These are phyloP conservation scores for Zymoseptoria tritici DNA, from an alignment of 2,329 filamentous ascomycete genomes.

Conservation along the genomic window DNA sequence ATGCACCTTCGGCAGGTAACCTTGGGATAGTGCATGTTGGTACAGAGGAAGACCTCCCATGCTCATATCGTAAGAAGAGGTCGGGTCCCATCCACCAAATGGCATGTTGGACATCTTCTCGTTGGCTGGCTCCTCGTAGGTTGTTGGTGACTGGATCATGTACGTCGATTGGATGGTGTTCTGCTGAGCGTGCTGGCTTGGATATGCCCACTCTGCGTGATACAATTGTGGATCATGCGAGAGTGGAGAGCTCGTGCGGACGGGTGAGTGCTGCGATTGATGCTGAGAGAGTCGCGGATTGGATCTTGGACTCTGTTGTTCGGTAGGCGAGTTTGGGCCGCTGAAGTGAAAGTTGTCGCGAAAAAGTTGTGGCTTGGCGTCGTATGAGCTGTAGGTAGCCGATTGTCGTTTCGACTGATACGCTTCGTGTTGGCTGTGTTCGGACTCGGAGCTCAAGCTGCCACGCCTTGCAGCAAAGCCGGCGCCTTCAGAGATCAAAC, in stretches of 20 bases:
- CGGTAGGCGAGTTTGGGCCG: conserved; percentile 19
- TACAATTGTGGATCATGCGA: conserved; percentile 25
- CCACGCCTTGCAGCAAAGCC: conserved; percentile 44
- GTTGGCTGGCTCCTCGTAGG: neutral
- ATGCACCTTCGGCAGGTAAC: conserved; percentile 8
- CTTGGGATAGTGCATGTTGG: conserved; percentile 7
- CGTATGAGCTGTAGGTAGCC: conserved; percentile 28
- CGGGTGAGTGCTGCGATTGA: conserved; percentile 15
- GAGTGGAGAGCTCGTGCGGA: conserved; percentile 19
- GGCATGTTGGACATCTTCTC: neutral
- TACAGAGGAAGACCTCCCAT: conserved; percentile 6
- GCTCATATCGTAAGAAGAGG: conserved; percentile 9
- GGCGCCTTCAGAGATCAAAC: conserved; percentile 47
- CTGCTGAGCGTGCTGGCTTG: conserved; percentile 13
- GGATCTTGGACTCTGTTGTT: conserved; percentile 4
- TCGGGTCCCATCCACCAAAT: conserved; percentile 8
- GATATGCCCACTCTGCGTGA: conserved; percentile 24
- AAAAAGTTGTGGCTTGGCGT: conserved; percentile 19
- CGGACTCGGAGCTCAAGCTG: conserved; percentile 52
- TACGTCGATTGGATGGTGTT: conserved; percentile 17
- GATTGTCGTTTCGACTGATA: neutral
- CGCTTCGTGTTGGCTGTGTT: conserved; percentile 40
- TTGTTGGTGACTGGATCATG: neutral
- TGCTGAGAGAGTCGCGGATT: conserved; percentile 7
- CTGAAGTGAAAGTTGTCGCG: conserved; percentile 21